Evolutionary conservation across 768 basidiomycete genomes (phyloP).

Genomic region (Termitomyces sp.): DNA sequence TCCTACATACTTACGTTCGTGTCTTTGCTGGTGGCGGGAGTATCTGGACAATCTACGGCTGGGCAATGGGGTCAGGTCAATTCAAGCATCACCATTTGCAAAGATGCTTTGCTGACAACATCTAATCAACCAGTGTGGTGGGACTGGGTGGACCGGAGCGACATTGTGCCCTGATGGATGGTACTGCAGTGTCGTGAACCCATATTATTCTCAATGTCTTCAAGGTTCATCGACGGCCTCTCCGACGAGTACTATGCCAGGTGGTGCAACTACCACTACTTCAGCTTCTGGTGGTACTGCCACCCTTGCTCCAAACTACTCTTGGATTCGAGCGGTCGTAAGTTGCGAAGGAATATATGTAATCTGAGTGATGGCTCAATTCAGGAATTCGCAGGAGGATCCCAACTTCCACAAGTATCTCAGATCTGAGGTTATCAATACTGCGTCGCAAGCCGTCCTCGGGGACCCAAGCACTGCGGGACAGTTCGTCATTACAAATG

Average conservation of each 20-base stretch:
- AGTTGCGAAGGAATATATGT: constrained; percentile 10
- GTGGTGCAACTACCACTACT: constrained; percentile 21
- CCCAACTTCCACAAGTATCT: constrained; percentile 63
- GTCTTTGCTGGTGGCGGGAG: constrained; percentile 1
- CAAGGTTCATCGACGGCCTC: constrained; percentile 30
- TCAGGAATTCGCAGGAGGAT: constrained; percentile 29
- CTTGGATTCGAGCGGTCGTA: constrained; percentile 55
- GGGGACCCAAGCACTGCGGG: constrained; percentile 45
- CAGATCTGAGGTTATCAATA: constrained; percentile 38
- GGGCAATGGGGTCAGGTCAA: constrained; percentile 32
- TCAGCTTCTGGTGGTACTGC: constrained; percentile 27
- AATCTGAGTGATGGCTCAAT: neutral
- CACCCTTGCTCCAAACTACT: constrained; percentile 43
- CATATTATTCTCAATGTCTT: constrained; percentile 51
- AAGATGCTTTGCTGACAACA: neutral
- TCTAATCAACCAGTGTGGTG: constrained; percentile 39
- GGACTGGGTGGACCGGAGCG: constrained; percentile 44
- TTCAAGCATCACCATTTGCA: neutral
- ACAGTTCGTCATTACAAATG: constrained; percentile 50
- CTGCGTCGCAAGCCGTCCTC: constrained; percentile 43
- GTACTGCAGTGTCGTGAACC: constrained; percentile 37
- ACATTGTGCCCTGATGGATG: constrained; percentile 43
- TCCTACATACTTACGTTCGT: constrained; percentile 4
- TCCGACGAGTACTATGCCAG: constrained; percentile 11
- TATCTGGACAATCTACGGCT: constrained; percentile 15